These are phyloP conservation scores for Solanum clarkiae DNA, from an alignment of 257 asterid species.

Conservation along the genomic window DNA sequence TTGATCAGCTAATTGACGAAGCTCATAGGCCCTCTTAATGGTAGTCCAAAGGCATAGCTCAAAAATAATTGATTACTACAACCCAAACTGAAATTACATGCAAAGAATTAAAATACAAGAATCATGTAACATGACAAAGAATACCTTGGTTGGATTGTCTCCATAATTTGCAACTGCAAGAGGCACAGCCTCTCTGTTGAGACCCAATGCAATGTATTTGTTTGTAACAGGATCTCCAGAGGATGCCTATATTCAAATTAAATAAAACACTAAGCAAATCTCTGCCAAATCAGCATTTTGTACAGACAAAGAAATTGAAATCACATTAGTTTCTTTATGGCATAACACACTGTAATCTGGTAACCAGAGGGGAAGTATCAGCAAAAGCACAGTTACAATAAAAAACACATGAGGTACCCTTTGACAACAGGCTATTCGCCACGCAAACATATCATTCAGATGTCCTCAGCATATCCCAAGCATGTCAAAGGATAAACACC, in stretches of 20 bases:
- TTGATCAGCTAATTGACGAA: background rate
- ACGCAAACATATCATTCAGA: background rate
- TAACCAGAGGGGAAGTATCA: background rate
- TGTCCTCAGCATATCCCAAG: background rate
- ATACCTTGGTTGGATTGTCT: slow-evolving; percentile 79
- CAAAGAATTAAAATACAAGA: background rate
- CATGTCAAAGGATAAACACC: background rate
- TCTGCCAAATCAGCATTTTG: background rate
- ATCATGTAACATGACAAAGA: background rate
- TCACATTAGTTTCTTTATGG: background rate
- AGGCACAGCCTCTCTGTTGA: slow-evolving; percentile 69
- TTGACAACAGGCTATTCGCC: background rate
- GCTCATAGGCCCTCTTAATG: background rate
- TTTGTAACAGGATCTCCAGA: slow-evolving; percentile 47
- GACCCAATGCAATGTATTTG: slow-evolving; percentile 77
- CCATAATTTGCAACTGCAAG: slow-evolving; percentile 88
- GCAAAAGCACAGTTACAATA: background rate
- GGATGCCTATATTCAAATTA: slow-evolving; percentile 41
- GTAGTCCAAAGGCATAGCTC: background rate
- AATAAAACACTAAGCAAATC: background rate
- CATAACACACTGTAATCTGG: background rate
- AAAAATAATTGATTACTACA: background rate
- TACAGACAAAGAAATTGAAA: background rate
- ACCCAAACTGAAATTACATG: background rate
- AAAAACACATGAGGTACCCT: background rate